Conservation (phyloP, 148 eudicot species). For the Beta vulgaris region DNA sequence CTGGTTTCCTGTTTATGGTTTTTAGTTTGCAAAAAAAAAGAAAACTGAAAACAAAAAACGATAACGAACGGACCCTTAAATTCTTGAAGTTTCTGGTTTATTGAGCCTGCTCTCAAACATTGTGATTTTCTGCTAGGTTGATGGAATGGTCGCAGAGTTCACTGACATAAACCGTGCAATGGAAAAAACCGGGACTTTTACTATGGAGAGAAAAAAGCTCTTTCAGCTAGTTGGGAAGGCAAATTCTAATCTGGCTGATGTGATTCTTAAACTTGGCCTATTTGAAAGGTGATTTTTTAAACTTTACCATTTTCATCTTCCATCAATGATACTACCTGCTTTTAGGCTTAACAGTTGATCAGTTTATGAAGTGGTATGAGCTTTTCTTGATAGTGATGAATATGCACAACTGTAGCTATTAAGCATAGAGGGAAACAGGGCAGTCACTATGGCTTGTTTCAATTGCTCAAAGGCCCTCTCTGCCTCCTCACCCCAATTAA, state of each 20-base stretch:
- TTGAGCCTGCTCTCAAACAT: slow-evolving; percentile 17
- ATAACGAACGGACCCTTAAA: too few species aligned
- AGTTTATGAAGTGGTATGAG: neutral
- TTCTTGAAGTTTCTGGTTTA: neutral
- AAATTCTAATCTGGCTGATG: slow-evolving; percentile 92
- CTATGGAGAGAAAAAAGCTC: slow-evolving; percentile 90
- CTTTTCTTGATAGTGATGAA: neutral
- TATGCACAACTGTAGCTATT: neutral
- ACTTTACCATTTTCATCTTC: neutral
- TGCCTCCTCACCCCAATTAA: too few species aligned
- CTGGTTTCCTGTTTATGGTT: too few species aligned
- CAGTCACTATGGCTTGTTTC: too few species aligned
- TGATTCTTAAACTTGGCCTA: slow-evolving; percentile 93
- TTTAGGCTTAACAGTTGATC: neutral
- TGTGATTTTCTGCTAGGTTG: slow-evolving; percentile 53
- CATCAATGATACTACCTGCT: neutral
- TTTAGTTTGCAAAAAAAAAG: too few species aligned
- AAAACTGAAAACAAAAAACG: too few species aligned
- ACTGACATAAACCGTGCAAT: slow-evolving; percentile 93
- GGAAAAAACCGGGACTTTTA: slow-evolving; percentile 94
- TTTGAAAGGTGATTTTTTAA: slow-evolving; percentile 68
- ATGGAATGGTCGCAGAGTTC: slow-evolving; percentile 96
- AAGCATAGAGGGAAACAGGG: too few species aligned
- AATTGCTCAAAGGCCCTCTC: too few species aligned
- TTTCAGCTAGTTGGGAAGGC: slow-evolving; percentile 97